A percentile compares a stretch with the other conserved stretches of the same genome.
Conservation (phyloP, 2,329 filamentous ascomycete genomes). For the Aspergillus unguis region DNA sequence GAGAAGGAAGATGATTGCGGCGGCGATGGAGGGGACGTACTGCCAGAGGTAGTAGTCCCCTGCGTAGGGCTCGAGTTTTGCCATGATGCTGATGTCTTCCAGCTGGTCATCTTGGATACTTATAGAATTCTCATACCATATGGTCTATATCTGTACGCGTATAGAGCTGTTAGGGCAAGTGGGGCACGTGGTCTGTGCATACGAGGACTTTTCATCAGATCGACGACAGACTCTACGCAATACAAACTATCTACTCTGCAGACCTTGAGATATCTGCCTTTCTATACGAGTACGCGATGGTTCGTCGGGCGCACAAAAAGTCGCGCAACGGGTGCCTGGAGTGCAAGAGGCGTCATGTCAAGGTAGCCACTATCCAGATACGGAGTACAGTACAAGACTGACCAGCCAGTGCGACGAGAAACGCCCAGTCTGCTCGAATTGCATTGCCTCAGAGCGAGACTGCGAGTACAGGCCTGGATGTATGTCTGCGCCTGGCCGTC, state of each 20-base stretch:
- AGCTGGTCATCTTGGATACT: neutral
- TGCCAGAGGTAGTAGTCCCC: constrained; percentile 24
- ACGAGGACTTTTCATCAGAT: constrained; percentile 16
- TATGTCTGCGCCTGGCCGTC: no score
- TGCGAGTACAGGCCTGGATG: constrained; percentile 17
- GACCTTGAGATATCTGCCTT: neutral
- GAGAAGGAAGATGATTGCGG: constrained; percentile 23
- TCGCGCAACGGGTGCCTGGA: constrained; percentile 38
- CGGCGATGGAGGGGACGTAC: constrained; percentile 28
- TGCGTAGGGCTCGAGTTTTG: constrained; percentile 16
- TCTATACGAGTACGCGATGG: constrained; percentile 13
- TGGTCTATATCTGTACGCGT: constrained; percentile 16
- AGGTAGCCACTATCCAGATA: constrained; percentile 22
- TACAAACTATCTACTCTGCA: neutral
- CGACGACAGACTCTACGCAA: no score
- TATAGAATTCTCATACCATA: no score
- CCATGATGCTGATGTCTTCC: constrained; percentile 11
- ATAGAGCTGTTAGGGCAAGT: constrained; percentile 4
- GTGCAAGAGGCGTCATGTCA: constrained; percentile 40
- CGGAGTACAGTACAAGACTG: neutral
- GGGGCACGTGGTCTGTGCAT: constrained; percentile 17
- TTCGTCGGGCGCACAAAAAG: constrained; percentile 34
- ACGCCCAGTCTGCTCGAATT: constrained; percentile 33
- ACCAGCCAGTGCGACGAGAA: constrained; percentile 32
- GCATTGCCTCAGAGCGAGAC: constrained; percentile 21